Conservation (phyloP, 1,284 basidiomycete species). For the Sanghuangporus weigelae region DNA sequence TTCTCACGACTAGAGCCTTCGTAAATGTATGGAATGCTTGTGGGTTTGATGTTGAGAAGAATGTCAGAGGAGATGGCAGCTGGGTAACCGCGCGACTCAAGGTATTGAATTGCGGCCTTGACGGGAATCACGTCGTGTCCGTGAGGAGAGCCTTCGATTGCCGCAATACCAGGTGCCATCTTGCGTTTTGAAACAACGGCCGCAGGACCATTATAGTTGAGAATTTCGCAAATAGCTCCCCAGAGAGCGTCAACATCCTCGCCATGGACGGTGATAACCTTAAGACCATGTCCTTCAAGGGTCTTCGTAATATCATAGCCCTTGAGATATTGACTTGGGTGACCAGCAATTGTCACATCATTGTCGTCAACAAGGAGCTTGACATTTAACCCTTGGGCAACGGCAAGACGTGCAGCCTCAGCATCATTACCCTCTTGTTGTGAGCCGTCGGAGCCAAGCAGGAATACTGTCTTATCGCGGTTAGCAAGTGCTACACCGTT, state of each 20-base stretch:
- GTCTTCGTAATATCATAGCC: constrained; percentile 71
- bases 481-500: constrained; percentile 80
- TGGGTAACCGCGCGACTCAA: constrained; percentile 58
- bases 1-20: constrained; percentile 66
- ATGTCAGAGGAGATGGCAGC: constrained; percentile 46
- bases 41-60: constrained; percentile 62
- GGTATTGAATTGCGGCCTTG: constrained; percentile 70
- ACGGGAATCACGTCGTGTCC: constrained; percentile 82
- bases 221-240: constrained; percentile 51
- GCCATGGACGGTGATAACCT: constrained; percentile 65
- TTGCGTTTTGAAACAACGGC: constrained; percentile 72
- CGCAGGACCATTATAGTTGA: constrained; percentile 66
- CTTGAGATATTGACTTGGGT: constrained; percentile 78
- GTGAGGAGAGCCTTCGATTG: constrained; percentile 72
- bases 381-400: constrained; percentile 74
- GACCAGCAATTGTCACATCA: constrained; percentile 82
- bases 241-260: constrained; percentile 77
- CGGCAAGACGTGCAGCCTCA: constrained; percentile 80
- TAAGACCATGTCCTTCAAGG: constrained; percentile 73
- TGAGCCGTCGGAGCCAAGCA: constrained; percentile 81
- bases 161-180: constrained; percentile 78
- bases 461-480: constrained; percentile 69
- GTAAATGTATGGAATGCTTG: constrained; percentile 51
- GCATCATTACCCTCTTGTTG: constrained; percentile 88
- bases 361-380: constrained; percentile 86